Base-by-base conservation (phyloP, 2,329 filamentous ascomycete genomes). In the Fusarium avenaceum region DNA sequence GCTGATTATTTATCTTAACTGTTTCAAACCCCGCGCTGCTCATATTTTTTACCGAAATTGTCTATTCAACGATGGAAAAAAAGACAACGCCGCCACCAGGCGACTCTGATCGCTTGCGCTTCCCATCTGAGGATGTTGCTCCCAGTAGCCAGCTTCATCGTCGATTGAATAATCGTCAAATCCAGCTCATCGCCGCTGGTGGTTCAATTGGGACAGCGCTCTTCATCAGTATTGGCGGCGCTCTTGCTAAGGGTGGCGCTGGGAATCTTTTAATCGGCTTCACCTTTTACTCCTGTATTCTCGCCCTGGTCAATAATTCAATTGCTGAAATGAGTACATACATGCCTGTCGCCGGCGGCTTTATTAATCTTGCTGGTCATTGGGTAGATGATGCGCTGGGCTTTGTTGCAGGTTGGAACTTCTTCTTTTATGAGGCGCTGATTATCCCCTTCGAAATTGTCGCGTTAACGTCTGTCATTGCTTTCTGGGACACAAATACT, bases 391-490 rank as follows among this genome's bases (percentile, higher is more conserved):
- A 69, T 38, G 66, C 66, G 3, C 57, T 69, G 1, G 66, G 66
- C 24, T 69, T 69, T 26, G 20, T 70, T 2, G 66, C 66, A 46
- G 66, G 66, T 28, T 69, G 66, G 66, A 69, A 69, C 46, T 70
- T 69, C 43, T 69, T 69, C 51, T 57, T 69, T 11, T 83, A 83
- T 57, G 81, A 84, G 74, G 83, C 82, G 7, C 77, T 82, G 7
- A 74, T 85, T 46, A 81, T 86, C 4, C 84, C 84, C 0, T 86
- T 85, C 53, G 84, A 86, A 65, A 81, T 85, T 43, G 81, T 82
- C 13, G 84, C 84, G 5, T 79, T 83, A 71, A 84, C 81, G 52
- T 74, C 84, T 48, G 82, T 86, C 20, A 78, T 86, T 57, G 78
- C 80, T 22, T 86, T 81, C 65, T 86, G 84, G 84, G 83, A 76